Evolutionary conservation across 805 yeast genomes (phyloP).

Genomic region (Saccharomycopsis sp.): DNA sequence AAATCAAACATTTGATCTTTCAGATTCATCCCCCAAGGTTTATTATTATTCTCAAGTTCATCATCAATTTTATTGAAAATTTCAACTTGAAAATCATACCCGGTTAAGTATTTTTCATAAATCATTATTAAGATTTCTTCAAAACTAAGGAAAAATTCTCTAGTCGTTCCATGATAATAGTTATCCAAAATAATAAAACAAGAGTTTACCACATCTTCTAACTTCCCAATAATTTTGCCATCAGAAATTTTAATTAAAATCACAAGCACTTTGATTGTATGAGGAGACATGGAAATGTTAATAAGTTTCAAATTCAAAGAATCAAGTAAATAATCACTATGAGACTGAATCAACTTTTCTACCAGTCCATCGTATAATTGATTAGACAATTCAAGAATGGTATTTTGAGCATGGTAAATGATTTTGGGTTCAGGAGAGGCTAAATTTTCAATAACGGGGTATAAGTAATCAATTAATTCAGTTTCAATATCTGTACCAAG

Average conservation of each 20-base stretch:
- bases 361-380: slow-evolving; percentile 43
- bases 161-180: slow-evolving; percentile 61
- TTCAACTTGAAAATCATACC: slow-evolving; percentile 21
- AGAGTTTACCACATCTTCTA: slow-evolving; percentile 65
- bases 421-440: slow-evolving; percentile 24
- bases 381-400: slow-evolving; percentile 40
- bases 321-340: slow-evolving; percentile 75
- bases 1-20: slow-evolving; percentile 34
- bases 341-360: slow-evolving; percentile 44
- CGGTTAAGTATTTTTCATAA: slow-evolving; percentile 26
- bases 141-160: slow-evolving; percentile 66
- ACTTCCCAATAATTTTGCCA: slow-evolving; percentile 44
- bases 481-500: slow-evolving; percentile 33
- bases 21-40: slow-evolving; percentile 52
- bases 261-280: slow-evolving; percentile 58
- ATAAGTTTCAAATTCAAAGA: slow-evolving; percentile 61
- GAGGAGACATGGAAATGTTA: slow-evolving; percentile 62
- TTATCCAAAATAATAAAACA: slow-evolving; percentile 70
- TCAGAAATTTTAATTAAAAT: slow-evolving; percentile 69
- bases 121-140: slow-evolving; percentile 46
- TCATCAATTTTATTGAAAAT: slow-evolving; percentile 18
- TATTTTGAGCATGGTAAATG: slow-evolving; percentile 37
- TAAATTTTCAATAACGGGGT: slow-evolving; percentile 61
- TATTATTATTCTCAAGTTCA: slow-evolving; percentile 24
- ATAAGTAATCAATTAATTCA: slow-evolving; percentile 61